Base-by-base conservation (phyloP, 805 yeast species). In the Debaryomyces maramus region DNA sequence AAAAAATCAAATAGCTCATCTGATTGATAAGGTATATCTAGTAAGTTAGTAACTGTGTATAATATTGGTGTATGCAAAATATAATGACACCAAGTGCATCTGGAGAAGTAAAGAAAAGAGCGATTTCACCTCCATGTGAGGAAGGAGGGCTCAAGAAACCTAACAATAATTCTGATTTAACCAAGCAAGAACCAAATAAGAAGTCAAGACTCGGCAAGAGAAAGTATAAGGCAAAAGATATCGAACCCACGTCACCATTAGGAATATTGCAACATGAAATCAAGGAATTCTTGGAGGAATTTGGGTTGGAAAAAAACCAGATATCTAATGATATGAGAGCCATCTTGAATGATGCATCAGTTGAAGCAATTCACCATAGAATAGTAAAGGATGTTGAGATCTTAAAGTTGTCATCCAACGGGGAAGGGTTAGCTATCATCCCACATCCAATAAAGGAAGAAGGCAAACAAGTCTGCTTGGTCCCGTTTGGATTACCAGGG, bases 401-500 rank as follows among this genome's bases (percentile, higher is more conserved):
- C 35, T 51, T 75, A 22, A 70, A 68, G 33, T 63, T 85, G 11
- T 70, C 88, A 8, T 83, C 96, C 2, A 86, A 81, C 46, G 98
- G 98, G 39, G 96, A 89, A 46, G 97, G 97, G 1, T 52, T 91
- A 16, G 96, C 86, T 0, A 44, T 88, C 4, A 72, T 85, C 34
- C 65, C 73, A 4, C 81, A 81, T 50, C 90, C 93, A 1, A 75
- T 70, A 14, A 49, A 53, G 13, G 40, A 47, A 1, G 55, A 58
- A 11, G 61, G 57, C 40, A 68, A 69, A 37, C 90, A 85, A 58
- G 70, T 90, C 6, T 88, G 81, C 1, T 66, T 88, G 3, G 77
- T 93, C 6, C 99, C 99, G 15, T 93, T 86, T 66, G 85, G 88
- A 3, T 66, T 87, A 23, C 95, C 96, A 1, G 97, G 96, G 2